Evolutionary conservation across 2,329 filamentous ascomycete species (phyloP), one percentile per base, ranked within the genome.

Genomic region (Talaromyces verruculosus): DNA sequence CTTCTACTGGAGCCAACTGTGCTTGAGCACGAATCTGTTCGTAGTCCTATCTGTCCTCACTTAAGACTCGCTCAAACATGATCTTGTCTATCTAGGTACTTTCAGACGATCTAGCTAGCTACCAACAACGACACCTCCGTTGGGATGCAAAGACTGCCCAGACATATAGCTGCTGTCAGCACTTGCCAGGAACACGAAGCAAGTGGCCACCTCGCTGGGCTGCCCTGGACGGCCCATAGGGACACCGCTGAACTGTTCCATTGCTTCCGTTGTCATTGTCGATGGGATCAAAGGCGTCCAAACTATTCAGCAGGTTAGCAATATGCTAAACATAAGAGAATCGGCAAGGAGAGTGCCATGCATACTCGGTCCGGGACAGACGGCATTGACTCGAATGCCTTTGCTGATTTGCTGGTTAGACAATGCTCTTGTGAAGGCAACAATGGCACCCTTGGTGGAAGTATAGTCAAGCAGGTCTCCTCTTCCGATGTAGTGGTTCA

Each of bases 381-480:
- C 84, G 19, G 87, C 86, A 69, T 93, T 93, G 69, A 92, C 89
- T 5, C 89, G 85, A 71, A 95, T 93, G 2, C 91, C 91, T 69
- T 88, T 88, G 68, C 79, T 76, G 30, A 92, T 79, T 70, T 88
- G 88, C 75, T 94, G 91, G 75, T 93, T 94, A 66, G 88, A 89
- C 28, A 95, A 81, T 0, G 85, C 90, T 41, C 91, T 88, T 0
- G 91, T 94, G 78, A 95, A 95, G 2, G 91, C 85, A 3, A 94
- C 80, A 69, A 95, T 89, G 63, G 90, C 91, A 41, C 91, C 91
- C 69, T 81, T 81, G 45, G 89, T 92, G 1, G 89, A 88, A 0
- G 91, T 93, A 80, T 95, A 94, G 77, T 95, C 91, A 59, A 95
- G 85, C 1, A 94, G 84, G 72, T 94, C 91, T 0, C 89, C 89